Base-by-base conservation (phyloP, 2,329 filamentous ascomycete genomes). In the Pseudogymnoascus sp. region DNA sequence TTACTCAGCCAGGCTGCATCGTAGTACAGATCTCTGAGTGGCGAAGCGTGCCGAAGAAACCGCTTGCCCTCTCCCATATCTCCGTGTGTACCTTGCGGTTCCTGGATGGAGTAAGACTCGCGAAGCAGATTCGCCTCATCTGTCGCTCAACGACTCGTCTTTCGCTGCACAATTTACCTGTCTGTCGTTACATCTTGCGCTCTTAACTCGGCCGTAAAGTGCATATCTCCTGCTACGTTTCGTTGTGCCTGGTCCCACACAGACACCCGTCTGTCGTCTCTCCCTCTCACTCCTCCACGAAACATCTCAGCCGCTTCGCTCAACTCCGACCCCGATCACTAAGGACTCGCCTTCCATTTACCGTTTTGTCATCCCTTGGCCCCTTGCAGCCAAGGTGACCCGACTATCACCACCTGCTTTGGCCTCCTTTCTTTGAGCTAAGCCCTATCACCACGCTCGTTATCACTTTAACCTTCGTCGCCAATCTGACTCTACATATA, bases 121-220 rank as follows among this genome's bases (percentile, higher is more conserved):
- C 45, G 28, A 23, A n/a, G 14, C 45, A 51, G n/a, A 51, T 25
- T 28, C 45, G 45, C 45, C 45, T 51, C 45, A 51, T 51, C 23
- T 10, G 23, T 60, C 57, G 21, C 43, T 48, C 43, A 48, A 23
- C 28, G 21, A 25, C 31, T 36, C 21, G 31, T 28, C 14, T 11
- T 23, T 62, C 31, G 16, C 61, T 62, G 34, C 37, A 45, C 61
- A 21, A 39, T 39, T 39, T 57, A 62, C 37, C 37, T 28, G 37
- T n/a, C 61, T 41, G 41, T 62, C 61, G 61, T 62, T 62, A 62
- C 39, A 62, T 62, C 57, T 37, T 6, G 25, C 57, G 57, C 57
- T 37, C 21, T 16, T 60, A 60, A 39, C 28, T 39, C 37, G 21
- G 14, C 31, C 16, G 16, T 60, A 25, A 60, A 51, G 45, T 51